These are phyloP conservation scores for Monosporozyma aquatica DNA, from an alignment of 805 yeast genomes.

Conservation along the genomic window DNA sequence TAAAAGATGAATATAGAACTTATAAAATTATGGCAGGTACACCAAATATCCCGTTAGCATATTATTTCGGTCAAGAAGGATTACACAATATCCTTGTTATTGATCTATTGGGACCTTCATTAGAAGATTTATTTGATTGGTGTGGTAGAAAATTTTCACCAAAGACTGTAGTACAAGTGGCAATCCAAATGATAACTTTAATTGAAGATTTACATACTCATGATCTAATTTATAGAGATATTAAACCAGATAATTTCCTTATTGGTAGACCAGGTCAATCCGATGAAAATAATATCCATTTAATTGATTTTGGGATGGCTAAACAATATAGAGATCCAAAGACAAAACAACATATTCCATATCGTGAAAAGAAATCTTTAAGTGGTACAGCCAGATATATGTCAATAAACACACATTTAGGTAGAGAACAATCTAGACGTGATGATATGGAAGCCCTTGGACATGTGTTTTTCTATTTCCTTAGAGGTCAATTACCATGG, in stretches of 20 bases:
- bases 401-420: slow-evolving; percentile 95
- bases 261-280: slow-evolving; percentile 86
- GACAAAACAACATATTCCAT: slow-evolving; percentile 91
- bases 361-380: slow-evolving; percentile 88
- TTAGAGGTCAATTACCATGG: slow-evolving; percentile 95
- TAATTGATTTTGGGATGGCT: slow-evolving; percentile 98
- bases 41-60: slow-evolving; percentile 85
- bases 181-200: slow-evolving; percentile 86
- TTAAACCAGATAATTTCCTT: slow-evolving; percentile 93
- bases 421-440: slow-evolving; percentile 92
- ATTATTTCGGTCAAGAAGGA: slow-evolving; percentile 97
- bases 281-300: slow-evolving; percentile 76
- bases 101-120: slow-evolving; percentile 88
- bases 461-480: slow-evolving; percentile 90
- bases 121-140: slow-evolving; percentile 97
- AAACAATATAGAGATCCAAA: slow-evolving; percentile 95
- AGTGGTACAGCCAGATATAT: slow-evolving; percentile 98
- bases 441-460: slow-evolving; percentile 96
- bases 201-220: slow-evolving; percentile 83
- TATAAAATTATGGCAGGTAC: slow-evolving; percentile 82
- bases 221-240: slow-evolving; percentile 89
- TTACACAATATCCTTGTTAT: slow-evolving; percentile 90
- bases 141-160: slow-evolving; percentile 84
- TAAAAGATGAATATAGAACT: slow-evolving; percentile 91
- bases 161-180: slow-evolving; percentile 88